phyloP scores from a whole-genome alignment of 2,329 filamentous ascomycete species.

The Ophiocordyceps sinensis region DNA sequence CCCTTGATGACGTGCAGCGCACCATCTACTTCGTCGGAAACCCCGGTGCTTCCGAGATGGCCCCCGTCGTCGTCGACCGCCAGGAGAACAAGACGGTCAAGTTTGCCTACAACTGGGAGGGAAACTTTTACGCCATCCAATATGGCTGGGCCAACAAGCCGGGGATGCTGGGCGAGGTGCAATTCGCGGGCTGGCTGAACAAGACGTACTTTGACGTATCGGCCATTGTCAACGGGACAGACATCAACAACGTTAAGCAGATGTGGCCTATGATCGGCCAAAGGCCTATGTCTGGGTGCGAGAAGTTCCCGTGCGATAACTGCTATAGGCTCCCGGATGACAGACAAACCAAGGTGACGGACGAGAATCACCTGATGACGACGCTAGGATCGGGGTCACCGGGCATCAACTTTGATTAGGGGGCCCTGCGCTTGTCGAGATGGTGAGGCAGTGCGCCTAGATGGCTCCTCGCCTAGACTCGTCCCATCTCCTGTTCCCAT shows the following conservation, averaged over 20 bases:
- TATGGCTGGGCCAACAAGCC: conserved; percentile 25
- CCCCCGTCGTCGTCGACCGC: conserved; percentile 24
- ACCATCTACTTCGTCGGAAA: conserved; percentile 36
- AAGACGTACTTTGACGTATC: conserved; percentile 44
- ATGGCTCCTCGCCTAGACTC: neutral
- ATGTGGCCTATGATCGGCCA: conserved; percentile 29
- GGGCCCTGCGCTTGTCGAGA: neutral
- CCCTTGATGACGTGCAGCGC: conserved; percentile 36
- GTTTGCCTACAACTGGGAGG: conserved; percentile 29
- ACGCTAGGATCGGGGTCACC: conserved; percentile 27
- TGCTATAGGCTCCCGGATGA: conserved; percentile 40
- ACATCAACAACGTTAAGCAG: conserved; percentile 37
- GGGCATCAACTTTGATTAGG: conserved; percentile 8
- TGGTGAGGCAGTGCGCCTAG: neutral
- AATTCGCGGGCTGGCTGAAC: conserved; percentile 32
- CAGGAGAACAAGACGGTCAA: conserved; percentile 23
- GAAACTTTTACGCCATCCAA: conserved; percentile 35
- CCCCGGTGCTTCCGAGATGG: conserved; percentile 19
- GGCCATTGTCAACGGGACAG: conserved; percentile 37
- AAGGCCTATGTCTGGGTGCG: conserved; percentile 33
- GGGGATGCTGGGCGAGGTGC: conserved; percentile 39
- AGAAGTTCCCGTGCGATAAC: conserved; percentile 35
- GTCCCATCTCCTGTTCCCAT: neutral
- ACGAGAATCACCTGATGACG: conserved; percentile 32
- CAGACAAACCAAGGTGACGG: conserved; percentile 38